A percentile compares a stretch with the other conserved stretches of the same genome.
These are phyloP conservation scores for Reutealis trisperma DNA, from an alignment of 345 rosid species.

Conservation along the genomic window DNA sequence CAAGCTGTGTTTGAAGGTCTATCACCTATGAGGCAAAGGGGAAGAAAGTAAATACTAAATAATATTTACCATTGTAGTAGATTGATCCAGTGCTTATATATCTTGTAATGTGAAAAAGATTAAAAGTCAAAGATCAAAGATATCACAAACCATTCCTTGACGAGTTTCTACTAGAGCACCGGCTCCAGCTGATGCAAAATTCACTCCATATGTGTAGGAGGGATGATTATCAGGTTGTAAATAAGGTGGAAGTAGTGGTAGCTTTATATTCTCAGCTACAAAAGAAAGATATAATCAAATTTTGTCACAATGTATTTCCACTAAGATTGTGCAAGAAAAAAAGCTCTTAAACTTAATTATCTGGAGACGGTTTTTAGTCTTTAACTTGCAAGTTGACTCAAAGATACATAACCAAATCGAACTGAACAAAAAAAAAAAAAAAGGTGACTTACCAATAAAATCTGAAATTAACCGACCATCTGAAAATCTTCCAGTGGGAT, in stretches of 20 bases:
- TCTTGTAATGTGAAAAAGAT: too few species aligned
- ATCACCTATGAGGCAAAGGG: constrained; percentile 5
- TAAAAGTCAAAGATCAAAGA: not conserved
- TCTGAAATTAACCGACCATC: not conserved
- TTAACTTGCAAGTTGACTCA: too few species aligned
- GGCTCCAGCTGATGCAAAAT: constrained; percentile 33
- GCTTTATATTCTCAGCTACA: not conserved
- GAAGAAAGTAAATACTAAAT: not conserved
- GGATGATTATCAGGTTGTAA: constrained; percentile 12
- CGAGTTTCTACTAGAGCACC: constrained; percentile 26
- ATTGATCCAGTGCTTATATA: too few species aligned
- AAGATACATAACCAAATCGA: not conserved
- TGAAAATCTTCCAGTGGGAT: not conserved
- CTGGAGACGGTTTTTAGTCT: too few species aligned
- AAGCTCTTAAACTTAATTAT: too few species aligned
- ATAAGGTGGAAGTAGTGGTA: constrained; percentile 9
- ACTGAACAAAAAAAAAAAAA: not conserved
- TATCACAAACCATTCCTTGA: constrained; percentile 16
- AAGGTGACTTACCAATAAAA: not conserved
- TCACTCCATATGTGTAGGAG: constrained; percentile 15
- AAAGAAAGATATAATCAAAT: too few species aligned
- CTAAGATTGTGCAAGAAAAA: too few species aligned
- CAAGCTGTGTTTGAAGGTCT: constrained; percentile 23
- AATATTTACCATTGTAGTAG: too few species aligned
- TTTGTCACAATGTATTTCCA: too few species aligned